Evolutionary conservation across 441 rosid genomes (phyloP).

Genomic region (Adansonia grandidieri): DNA sequence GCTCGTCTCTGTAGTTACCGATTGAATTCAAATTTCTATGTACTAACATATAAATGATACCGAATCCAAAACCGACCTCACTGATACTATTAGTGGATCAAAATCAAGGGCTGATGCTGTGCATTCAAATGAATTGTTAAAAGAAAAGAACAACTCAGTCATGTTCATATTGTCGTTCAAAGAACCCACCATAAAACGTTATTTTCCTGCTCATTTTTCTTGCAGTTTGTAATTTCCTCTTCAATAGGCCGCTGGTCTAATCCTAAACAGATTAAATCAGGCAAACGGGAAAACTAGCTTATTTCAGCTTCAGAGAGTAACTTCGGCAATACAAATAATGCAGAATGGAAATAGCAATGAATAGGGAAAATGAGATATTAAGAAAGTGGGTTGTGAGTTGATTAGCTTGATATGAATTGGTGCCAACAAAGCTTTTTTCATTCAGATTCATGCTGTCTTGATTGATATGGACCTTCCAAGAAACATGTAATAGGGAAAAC

Average conservation of each 20-base stretch:
- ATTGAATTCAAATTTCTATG: not conserved
- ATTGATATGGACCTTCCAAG: not conserved
- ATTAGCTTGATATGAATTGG: not conserved
- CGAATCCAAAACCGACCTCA: not conserved
- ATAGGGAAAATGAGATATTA: not conserved
- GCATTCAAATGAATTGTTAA: not conserved
- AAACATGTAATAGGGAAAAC: not conserved
- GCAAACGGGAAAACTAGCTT: constrained; percentile 1
- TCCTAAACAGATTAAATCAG: constrained; percentile 18
- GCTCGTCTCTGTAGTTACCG: not conserved
- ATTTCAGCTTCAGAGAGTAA: constrained; percentile 16
- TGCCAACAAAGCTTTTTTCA: not conserved
- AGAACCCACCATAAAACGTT: constrained; percentile 42
- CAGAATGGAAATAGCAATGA: not conserved
- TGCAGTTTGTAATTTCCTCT: not conserved
- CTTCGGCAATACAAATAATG: not conserved
- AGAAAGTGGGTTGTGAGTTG: not conserved
- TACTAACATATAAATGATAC: not conserved
- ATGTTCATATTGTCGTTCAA: constrained; percentile 35
- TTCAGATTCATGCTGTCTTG: not conserved
- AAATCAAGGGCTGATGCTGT: not conserved
- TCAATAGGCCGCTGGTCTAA: constrained; percentile 26
- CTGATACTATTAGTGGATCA: not conserved
- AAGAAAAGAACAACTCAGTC: not conserved
- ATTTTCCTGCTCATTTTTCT: constrained; percentile 28